These are phyloP conservation scores for Suhomyces sp. DNA, from an alignment of 805 yeast species.

Conservation along the genomic window DNA sequence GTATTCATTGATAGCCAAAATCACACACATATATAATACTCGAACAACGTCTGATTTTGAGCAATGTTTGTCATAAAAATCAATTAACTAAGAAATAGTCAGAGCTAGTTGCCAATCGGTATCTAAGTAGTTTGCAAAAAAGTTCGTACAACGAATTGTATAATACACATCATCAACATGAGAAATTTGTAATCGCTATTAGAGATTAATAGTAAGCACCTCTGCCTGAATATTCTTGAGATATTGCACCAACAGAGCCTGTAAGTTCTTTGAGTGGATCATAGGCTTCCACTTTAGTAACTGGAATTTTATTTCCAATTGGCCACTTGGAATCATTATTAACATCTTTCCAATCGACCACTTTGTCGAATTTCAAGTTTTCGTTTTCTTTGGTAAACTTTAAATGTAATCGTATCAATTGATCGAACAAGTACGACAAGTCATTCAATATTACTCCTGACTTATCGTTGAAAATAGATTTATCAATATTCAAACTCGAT, in stretches of 20 bases:
- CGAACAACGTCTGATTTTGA: no score
- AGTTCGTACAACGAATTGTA: no score
- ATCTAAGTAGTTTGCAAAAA: no score
- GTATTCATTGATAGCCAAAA: slow-evolving; percentile 1
- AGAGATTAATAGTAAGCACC: slow-evolving; percentile 11
- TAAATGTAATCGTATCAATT: slow-evolving; percentile 36
- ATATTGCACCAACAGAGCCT: not conserved
- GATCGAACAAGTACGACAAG: slow-evolving; percentile 40
- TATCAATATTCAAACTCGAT: slow-evolving; percentile 34
- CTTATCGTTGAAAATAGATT: slow-evolving; percentile 33
- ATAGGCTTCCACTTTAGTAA: slow-evolving; percentile 24
- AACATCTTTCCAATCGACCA: slow-evolving; percentile 35
- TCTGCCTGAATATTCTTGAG: slow-evolving; percentile 4
- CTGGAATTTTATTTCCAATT: slow-evolving; percentile 37
- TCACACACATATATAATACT: no score
- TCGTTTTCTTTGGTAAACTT: slow-evolving; percentile 45
- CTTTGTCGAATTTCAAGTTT: slow-evolving; percentile 36
- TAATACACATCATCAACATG: not conserved
- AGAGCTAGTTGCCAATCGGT: no score
- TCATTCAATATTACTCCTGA: slow-evolving; percentile 39
- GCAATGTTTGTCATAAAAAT: no score
- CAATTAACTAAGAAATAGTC: no score
- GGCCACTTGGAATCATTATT: slow-evolving; percentile 45
- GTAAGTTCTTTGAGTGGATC: slow-evolving; percentile 17
- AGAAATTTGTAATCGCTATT: not conserved